A percentile compares a stretch with the other conserved stretches of the same genome.
Evolutionary conservation across 2,329 filamentous ascomycete genomes (phyloP).

Genomic region (Trichoderma sp.): DNA sequence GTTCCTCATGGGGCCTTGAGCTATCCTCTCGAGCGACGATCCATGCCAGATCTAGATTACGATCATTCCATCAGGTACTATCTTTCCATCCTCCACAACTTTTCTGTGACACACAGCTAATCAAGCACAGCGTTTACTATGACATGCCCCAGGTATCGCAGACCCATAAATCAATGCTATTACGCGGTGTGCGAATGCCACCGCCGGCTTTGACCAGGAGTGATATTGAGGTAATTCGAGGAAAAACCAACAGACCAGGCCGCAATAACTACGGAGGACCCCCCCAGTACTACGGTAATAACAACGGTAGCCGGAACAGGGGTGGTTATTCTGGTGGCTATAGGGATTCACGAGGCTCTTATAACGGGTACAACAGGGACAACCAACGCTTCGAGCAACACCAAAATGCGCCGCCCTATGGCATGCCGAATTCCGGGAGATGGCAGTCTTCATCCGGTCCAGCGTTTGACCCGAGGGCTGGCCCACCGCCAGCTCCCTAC

Average conservation of each 20-base stretch:
- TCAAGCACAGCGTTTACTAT: slow-evolving; percentile 67
- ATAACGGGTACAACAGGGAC: slow-evolving; percentile 20
- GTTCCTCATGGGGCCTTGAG: slow-evolving; percentile 78
- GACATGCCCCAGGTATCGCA: slow-evolving; percentile 71
- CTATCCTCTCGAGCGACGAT: slow-evolving; percentile 70
- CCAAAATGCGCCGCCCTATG: slow-evolving; percentile 8
- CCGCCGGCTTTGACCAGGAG: slow-evolving; percentile 67
- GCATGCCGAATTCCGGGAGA: slow-evolving; percentile 16
- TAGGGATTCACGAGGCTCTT: slow-evolving; percentile 10
- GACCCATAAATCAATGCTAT: slow-evolving; percentile 88
- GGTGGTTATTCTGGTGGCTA: slow-evolving; percentile 30
- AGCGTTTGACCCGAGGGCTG: neutral
- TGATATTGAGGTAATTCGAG: slow-evolving; percentile 71
- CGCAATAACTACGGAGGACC: slow-evolving; percentile 30
- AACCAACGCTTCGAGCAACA: slow-evolving; percentile 17
- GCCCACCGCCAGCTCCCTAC: neutral
- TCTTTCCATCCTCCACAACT: slow-evolving; percentile 15
- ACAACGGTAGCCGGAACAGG: slow-evolving; percentile 23
- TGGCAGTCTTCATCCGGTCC: neutral
- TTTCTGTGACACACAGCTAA: slow-evolving; percentile 29
- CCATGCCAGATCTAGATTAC: slow-evolving; percentile 74
- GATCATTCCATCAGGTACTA: slow-evolving; percentile 78
- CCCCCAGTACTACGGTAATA: slow-evolving; percentile 19
- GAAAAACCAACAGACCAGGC: slow-evolving; percentile 55
- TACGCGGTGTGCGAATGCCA: slow-evolving; percentile 76